These are phyloP conservation scores for Colletotrichum australisinense DNA, from an alignment of 2,329 filamentous ascomycete genomes.

Conservation along the genomic window DNA sequence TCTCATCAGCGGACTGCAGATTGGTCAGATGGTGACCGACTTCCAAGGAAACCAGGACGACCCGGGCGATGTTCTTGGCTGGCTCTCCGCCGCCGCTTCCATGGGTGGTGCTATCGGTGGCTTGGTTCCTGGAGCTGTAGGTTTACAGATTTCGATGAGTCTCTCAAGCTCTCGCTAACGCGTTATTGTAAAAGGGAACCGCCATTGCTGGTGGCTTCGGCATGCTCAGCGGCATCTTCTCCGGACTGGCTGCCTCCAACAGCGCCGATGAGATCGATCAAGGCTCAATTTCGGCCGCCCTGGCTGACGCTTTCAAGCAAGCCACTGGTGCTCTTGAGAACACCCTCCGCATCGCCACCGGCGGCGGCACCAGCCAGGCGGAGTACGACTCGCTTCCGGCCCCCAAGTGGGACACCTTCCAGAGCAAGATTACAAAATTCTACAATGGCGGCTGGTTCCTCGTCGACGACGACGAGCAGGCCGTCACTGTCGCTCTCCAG, in stretches of 20 bases:
- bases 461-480: slow-evolving; percentile 21
- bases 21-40: slow-evolving; percentile 18
- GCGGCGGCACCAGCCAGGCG: neutral
- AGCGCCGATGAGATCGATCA: slow-evolving; percentile 15
- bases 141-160: neutral
- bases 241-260: neutral
- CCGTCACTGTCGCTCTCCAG: slow-evolving; percentile 6
- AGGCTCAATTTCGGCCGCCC: slow-evolving; percentile 1
- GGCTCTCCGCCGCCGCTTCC: slow-evolving; percentile 12
- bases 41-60: slow-evolving; percentile 16
- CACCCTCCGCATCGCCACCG: slow-evolving; percentile 16
- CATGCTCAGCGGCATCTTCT: slow-evolving; percentile 9
- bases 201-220: slow-evolving; percentile 3
- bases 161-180: neutral
- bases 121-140: slow-evolving; percentile 14
- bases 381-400: slow-evolving; percentile 26
- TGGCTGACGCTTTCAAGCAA: neutral
- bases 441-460: slow-evolving; percentile 33
- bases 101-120: slow-evolving; percentile 19
- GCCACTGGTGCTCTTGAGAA: slow-evolving; percentile 2
- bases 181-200: neutral
- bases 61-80: slow-evolving; percentile 7
- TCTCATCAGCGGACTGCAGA: slow-evolving; percentile 21
- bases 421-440: slow-evolving; percentile 30
- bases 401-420: slow-evolving; percentile 16